Evolutionary conservation across 2,329 filamentous ascomycete genomes (phyloP).

Genomic region (Cadophora gregata): DNA sequence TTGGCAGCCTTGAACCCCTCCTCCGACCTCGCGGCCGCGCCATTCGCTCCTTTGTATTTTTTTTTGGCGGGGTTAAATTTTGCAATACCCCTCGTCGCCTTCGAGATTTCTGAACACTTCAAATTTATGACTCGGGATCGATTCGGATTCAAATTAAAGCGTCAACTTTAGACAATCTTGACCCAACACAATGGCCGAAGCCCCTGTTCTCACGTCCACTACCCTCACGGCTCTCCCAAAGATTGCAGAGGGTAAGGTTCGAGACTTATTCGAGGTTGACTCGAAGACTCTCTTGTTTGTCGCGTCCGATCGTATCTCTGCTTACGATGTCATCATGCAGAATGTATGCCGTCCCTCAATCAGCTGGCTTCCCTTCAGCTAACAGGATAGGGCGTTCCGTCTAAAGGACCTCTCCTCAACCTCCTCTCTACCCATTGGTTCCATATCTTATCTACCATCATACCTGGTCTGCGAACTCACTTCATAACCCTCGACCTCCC

Average conservation of each 20-base stretch:
- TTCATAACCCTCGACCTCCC: conserved; percentile 66
- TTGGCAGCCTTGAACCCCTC: background rate
- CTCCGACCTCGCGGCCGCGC: no score
- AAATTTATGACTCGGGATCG: background rate
- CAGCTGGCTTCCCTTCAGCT: conserved; percentile 49
- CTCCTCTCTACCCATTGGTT: conserved; percentile 74
- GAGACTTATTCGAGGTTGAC: conserved; percentile 79
- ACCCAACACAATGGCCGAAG: background rate
- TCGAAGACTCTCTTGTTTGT: conserved; percentile 78
- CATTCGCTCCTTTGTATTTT: no score
- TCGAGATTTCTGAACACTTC: background rate
- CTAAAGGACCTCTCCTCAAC: conserved; percentile 71
- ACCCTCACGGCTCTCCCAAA: conserved; percentile 34
- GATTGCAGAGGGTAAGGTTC: conserved; percentile 67
- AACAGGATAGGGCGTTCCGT: conserved; percentile 62
- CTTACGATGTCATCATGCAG: conserved; percentile 89
- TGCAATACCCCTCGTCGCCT: background rate
- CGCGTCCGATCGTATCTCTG: conserved; percentile 89
- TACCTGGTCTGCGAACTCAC: conserved; percentile 67
- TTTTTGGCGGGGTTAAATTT: conserved; percentile 1
- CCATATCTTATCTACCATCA: conserved; percentile 58
- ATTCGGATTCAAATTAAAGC: background rate
- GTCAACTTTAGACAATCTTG: background rate
- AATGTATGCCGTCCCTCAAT: conserved; percentile 64
- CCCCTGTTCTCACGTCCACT: conserved; percentile 29